A percentile compares a stretch with the other conserved stretches of the same genome.
These are phyloP conservation scores for Hymenoscyphus occultus DNA, from an alignment of 2,329 filamentous ascomycete genomes.

Conservation along the genomic window DNA sequence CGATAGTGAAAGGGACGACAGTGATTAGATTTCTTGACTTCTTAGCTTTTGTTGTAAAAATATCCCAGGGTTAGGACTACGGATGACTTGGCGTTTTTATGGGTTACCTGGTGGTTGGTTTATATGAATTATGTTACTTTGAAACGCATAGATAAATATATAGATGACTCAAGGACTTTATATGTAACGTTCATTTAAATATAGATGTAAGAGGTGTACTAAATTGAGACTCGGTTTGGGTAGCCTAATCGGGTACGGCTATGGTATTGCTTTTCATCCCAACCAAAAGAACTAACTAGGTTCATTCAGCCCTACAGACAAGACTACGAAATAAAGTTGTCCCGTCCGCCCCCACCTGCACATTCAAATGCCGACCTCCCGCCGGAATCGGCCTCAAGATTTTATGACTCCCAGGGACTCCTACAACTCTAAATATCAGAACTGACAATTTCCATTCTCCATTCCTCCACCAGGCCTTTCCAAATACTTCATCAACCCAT, in stretches of 20 bases:
- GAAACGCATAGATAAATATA: background rate
- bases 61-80: background rate
- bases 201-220: too few species aligned
- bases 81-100: background rate
- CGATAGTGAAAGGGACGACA: constrained; percentile 58
- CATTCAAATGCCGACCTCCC: too few species aligned
- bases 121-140: background rate
- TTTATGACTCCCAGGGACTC: background rate
- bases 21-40: background rate
- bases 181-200: too few species aligned
- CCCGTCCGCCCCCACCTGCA: too few species aligned
- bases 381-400: constrained; percentile 2
- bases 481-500: background rate
- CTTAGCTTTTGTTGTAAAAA: background rate
- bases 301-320: too few species aligned
- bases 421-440: background rate
- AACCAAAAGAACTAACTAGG: too few species aligned
- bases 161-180: background rate
- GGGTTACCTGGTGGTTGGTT: background rate
- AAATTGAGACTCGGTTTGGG: too few species aligned
- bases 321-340: too few species aligned
- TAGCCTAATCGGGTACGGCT: too few species aligned
- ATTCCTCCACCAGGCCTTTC: background rate
- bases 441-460: background rate
- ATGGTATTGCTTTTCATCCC: too few species aligned